A percentile compares a stretch with the other conserved stretches of the same genome.
These are phyloP conservation scores for Gnomoniopsis smithogilvyi DNA, from an alignment of 2,329 filamentous ascomycete species.

Conservation along the genomic window DNA sequence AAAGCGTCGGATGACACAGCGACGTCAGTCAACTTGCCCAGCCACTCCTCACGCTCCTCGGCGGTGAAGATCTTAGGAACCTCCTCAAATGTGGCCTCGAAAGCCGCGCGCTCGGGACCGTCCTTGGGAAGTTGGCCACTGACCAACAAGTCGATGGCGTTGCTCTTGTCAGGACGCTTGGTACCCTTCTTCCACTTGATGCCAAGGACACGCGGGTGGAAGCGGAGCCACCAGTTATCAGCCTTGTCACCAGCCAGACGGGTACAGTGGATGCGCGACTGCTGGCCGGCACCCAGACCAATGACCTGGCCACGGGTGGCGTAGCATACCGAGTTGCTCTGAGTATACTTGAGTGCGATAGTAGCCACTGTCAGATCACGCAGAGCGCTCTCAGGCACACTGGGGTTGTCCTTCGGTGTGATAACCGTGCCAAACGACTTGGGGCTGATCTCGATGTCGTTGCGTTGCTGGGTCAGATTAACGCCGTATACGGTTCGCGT, in stretches of 20 bases:
- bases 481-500: conserved; percentile 87
- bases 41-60: conserved; percentile 83
- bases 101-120: conserved; percentile 80
- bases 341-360: conserved; percentile 96
- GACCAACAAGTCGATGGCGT: conserved; percentile 93
- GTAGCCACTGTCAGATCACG: conserved; percentile 93
- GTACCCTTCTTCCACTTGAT: conserved; percentile 98
- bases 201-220: conserved; percentile 82
- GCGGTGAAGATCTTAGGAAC: conserved; percentile 79
- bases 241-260: conserved; percentile 96
- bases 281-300: conserved; percentile 92
- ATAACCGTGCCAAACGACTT: conserved; percentile 83
- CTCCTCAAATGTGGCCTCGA: conserved; percentile 86
- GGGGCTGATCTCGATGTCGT: conserved; percentile 83
- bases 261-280: conserved; percentile 98
- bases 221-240: conserved; percentile 99
- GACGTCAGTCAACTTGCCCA: conserved; percentile 76
- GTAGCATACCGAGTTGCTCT: conserved; percentile 99
- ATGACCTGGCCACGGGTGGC: conserved; percentile 90
- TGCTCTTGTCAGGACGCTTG: conserved; percentile 96
- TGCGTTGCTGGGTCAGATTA: conserved; percentile 84
- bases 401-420: conserved; percentile 73
- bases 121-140: conserved; percentile 83
- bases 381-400: conserved; percentile 75
- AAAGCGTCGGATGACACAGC: conserved; percentile 94